phyloP scores from a whole-genome alignment of 2,329 filamentous ascomycete genomes.

The Paraconiothyrium brasiliense region DNA sequence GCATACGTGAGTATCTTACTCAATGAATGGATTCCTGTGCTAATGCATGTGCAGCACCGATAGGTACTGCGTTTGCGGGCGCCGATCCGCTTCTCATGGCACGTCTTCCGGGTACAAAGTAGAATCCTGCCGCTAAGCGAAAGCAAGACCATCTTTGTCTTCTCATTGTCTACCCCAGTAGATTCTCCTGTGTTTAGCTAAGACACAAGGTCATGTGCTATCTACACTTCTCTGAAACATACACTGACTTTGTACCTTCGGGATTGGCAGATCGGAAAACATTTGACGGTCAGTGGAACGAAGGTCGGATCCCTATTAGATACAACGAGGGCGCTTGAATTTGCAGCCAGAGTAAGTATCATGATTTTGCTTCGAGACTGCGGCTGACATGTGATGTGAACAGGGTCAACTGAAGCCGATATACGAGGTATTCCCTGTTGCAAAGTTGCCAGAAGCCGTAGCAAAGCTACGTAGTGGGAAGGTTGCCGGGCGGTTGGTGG shows the following conservation, averaged over 20 bases:
- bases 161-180: too few species aligned
- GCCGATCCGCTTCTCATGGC: constrained; percentile 32
- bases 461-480: constrained; percentile 57
- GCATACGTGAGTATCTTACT: constrained; percentile 48
- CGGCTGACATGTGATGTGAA: neutral
- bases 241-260: too few species aligned
- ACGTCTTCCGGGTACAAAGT: too few species aligned
- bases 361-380: too few species aligned
- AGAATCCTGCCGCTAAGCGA: too few species aligned
- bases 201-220: too few species aligned
- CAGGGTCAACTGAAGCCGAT: constrained; percentile 57
- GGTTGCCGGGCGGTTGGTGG: constrained; percentile 60
- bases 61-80: constrained; percentile 28
- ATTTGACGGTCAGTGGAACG: constrained; percentile 33
- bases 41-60: constrained; percentile 29
- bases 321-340: constrained; percentile 53
- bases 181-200: too few species aligned
- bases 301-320: constrained; percentile 57
- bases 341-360: constrained; percentile 53
- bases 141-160: too few species aligned
- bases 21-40: constrained; percentile 42
- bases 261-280: constrained; percentile 26
- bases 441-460: constrained; percentile 58
- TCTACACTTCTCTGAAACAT: too few species aligned
- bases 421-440: constrained; percentile 56